Conservation (phyloP, 306 rosid genomes). For the Lablab purpureus region DNA sequence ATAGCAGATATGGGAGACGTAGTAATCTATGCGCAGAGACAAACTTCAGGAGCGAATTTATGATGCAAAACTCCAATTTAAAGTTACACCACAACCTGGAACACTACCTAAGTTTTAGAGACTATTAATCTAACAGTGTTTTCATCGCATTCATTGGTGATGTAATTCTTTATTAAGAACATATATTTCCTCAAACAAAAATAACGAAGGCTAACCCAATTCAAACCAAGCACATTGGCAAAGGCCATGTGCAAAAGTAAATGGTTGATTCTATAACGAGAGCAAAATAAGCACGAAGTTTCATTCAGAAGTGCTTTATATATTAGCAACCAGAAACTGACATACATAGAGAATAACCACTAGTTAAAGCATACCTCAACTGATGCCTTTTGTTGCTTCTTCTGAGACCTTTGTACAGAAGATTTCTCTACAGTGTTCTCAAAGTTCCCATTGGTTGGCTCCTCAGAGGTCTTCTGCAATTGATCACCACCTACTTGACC, state of each 20-base stretch:
- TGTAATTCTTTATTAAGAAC: neutral
- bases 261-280: neutral
- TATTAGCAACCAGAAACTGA: neutral
- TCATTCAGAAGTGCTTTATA: constrained; percentile 13
- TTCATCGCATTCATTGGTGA: neutral
- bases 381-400: constrained; percentile 67
- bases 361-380: constrained; percentile 66
- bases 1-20: neutral
- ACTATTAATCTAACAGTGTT: neutral
- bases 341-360: constrained; percentile 7
- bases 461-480: constrained; percentile 38
- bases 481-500: constrained; percentile 6
- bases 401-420: constrained; percentile 52
- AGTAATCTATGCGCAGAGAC: constrained; percentile 14
- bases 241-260: neutral
- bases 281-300: neutral
- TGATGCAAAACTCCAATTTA: neutral
- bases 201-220: constrained; percentile 24
- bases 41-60: constrained; percentile 12
- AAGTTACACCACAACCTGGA: constrained; percentile 8
- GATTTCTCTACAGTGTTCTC: constrained; percentile 56
- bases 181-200: neutral
- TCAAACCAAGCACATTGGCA: neutral
- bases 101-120: neutral
- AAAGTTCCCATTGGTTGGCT: constrained; percentile 34